Evolutionary conservation across 768 basidiomycete species (phyloP).

Genomic region (Podaxis sp.): DNA sequence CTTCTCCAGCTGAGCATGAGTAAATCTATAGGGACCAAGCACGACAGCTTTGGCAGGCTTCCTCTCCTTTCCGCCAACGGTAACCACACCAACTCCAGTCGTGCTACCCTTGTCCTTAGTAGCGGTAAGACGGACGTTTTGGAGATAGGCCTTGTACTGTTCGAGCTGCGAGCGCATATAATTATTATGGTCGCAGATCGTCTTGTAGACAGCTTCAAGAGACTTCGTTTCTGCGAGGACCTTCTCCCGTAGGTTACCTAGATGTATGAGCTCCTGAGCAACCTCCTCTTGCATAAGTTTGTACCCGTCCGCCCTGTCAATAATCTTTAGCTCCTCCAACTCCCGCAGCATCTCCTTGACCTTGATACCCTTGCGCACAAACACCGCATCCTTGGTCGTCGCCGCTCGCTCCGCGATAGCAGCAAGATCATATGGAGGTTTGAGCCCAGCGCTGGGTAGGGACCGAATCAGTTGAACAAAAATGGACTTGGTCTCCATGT

Average conservation of each 20-base stretch:
- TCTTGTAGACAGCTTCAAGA: conserved; percentile 97
- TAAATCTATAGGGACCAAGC: conserved; percentile 95
- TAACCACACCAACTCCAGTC: conserved; percentile 91
- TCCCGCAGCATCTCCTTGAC: conserved; percentile 99
- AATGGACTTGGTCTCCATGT: conserved; percentile 99
- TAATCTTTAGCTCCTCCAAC: conserved; percentile 85
- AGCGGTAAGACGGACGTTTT: conserved; percentile 92
- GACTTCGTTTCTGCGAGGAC: conserved; percentile 89
- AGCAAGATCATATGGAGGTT: conserved; percentile 85
- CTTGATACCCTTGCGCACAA: conserved; percentile 97
- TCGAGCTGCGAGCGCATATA: conserved; percentile 95
- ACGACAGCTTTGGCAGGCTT: conserved; percentile 83
- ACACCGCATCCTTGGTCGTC: conserved; percentile 93
- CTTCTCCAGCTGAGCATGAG: conserved; percentile 97
- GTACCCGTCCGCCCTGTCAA: conserved; percentile 81
- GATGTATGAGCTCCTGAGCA: conserved; percentile 89
- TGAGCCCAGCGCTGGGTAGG: conserved; percentile 79
- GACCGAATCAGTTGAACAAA: conserved; percentile 98
- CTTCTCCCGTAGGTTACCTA: conserved; percentile 96
- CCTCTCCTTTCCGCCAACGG: conserved; percentile 97
- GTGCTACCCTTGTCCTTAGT: conserved; percentile 86
- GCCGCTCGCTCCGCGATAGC: conserved; percentile 93
- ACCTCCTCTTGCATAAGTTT: conserved; percentile 98
- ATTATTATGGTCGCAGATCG: conserved; percentile 98
- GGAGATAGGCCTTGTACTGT: conserved; percentile 99